Conservation (phyloP, 2,329 filamentous ascomycete genomes). For the Colletotrichum lentis region DNA sequence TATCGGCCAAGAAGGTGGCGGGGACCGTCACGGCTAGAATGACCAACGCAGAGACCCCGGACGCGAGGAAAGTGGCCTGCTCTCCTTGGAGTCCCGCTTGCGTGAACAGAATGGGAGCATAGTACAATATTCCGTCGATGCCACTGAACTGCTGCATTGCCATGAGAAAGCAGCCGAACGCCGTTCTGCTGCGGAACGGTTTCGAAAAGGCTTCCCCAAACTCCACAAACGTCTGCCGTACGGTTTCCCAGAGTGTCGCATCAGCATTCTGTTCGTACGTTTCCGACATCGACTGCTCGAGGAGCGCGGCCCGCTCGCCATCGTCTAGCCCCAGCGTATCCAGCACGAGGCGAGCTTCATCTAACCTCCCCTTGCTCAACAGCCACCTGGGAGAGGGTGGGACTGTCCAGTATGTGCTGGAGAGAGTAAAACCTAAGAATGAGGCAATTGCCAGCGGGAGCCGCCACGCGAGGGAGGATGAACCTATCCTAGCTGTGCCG, state of each 20-base stretch:
- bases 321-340: slow-evolving; percentile 55
- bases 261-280: slow-evolving; percentile 44
- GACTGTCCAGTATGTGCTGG: slow-evolving; percentile 46
- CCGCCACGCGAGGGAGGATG: slow-evolving; percentile 62
- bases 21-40: slow-evolving; percentile 64
- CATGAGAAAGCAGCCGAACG: slow-evolving; percentile 65
- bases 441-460: slow-evolving; percentile 58
- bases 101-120: slow-evolving; percentile 67
- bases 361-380: slow-evolving; percentile 51
- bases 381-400: slow-evolving; percentile 67
- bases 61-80: slow-evolving; percentile 64
- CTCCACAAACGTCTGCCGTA: slow-evolving; percentile 44
- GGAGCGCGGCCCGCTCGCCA: slow-evolving; percentile 52
- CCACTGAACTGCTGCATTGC: slow-evolving; percentile 67
- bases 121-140: slow-evolving; percentile 69
- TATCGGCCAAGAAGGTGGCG: slow-evolving; percentile 62
- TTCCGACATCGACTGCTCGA: slow-evolving; percentile 32
- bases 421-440: slow-evolving; percentile 46
- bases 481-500: slow-evolving; percentile 55
- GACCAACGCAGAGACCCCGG: slow-evolving; percentile 65
- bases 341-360: slow-evolving; percentile 54
- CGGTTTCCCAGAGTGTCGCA: slow-evolving; percentile 42
- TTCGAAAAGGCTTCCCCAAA: slow-evolving; percentile 41
- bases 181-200: slow-evolving; percentile 54
- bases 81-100: slow-evolving; percentile 65